Conservation (phyloP, 2,329 filamentous ascomycete species). For the Aspergillus candidus region DNA sequence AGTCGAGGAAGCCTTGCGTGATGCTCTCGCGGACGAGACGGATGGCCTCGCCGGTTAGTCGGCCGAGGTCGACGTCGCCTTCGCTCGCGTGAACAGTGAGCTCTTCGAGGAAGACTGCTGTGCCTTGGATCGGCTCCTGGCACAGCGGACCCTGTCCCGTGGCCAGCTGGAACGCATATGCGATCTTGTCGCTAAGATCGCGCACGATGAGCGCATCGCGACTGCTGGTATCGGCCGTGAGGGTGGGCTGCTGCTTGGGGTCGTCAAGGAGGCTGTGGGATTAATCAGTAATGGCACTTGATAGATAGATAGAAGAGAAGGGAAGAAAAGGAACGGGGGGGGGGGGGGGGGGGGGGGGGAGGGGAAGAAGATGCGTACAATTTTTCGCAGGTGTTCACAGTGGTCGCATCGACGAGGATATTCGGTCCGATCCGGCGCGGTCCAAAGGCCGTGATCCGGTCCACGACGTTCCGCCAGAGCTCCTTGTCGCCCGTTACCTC, state of each 20-base stretch:
- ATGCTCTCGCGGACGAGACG: constrained; percentile 82
- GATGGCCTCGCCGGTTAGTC: constrained; percentile 88
- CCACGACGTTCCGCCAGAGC: constrained; percentile 67
- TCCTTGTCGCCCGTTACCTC: constrained; percentile 68
- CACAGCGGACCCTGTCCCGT: constrained; percentile 85
- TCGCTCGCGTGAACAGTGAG: constrained; percentile 56
- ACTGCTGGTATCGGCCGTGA: constrained; percentile 19
- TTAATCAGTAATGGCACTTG: not conserved
- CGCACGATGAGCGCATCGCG: constrained; percentile 40
- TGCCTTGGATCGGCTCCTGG: constrained; percentile 84
- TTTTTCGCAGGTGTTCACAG: constrained; percentile 63
- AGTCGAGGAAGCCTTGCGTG: constrained; percentile 81
- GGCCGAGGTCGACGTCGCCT: constrained; percentile 57
- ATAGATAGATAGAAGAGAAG: not conserved
- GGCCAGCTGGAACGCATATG: constrained; percentile 89
- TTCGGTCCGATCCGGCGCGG: constrained; percentile 82
- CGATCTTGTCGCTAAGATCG: constrained; percentile 82
- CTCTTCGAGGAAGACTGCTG: constrained; percentile 85
- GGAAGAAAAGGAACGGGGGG: not conserved
- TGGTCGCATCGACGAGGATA: constrained; percentile 76
- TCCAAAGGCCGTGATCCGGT: constrained; percentile 84
- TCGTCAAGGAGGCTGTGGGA: constrained; percentile 34
- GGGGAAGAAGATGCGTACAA: constrained; percentile 49
- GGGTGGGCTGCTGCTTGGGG: constrained; percentile 23
- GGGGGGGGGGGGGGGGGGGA: constrained; percentile 1